Evolutionary conservation across 83 land plant species (phyloP).

Genomic region (Picea abies): DNA sequence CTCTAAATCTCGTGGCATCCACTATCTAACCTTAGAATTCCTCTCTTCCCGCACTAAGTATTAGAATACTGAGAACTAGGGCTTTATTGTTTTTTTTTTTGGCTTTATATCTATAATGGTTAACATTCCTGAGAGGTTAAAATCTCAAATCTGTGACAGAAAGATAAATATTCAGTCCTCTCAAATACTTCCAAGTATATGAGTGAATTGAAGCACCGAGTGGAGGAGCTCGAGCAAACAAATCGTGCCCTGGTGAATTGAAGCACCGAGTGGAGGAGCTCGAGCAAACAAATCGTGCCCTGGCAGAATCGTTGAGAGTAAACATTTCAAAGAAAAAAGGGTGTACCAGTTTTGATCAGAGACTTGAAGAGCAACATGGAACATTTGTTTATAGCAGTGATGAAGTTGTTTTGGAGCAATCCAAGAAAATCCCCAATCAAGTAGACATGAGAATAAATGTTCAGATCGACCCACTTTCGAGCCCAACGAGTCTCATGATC

Average conservation of each 20-base stretch:
- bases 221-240: neutral
- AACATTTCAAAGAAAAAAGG: neutral
- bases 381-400: neutral
- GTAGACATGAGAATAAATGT: neutral
- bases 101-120: too few relatives aligned
- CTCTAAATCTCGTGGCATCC: too few relatives aligned
- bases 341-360: neutral
- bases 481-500: neutral
- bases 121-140: too few relatives aligned
- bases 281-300: neutral
- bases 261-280: neutral
- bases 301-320: neutral
- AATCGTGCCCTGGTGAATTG: neutral
- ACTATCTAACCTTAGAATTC: too few relatives aligned
- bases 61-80: too few relatives aligned
- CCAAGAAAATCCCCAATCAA: neutral
- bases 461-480: too few relatives aligned
- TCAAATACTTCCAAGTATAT: neutral
- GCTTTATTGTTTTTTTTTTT: too few relatives aligned
- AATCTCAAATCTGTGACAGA: neutral
- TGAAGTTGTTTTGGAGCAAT: neutral
- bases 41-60: too few relatives aligned
- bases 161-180: neutral
- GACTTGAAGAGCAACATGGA: neutral
- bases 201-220: neutral